Base-by-base conservation (phyloP, 179 eudicot genomes). In the Camellia oleifera region DNA sequence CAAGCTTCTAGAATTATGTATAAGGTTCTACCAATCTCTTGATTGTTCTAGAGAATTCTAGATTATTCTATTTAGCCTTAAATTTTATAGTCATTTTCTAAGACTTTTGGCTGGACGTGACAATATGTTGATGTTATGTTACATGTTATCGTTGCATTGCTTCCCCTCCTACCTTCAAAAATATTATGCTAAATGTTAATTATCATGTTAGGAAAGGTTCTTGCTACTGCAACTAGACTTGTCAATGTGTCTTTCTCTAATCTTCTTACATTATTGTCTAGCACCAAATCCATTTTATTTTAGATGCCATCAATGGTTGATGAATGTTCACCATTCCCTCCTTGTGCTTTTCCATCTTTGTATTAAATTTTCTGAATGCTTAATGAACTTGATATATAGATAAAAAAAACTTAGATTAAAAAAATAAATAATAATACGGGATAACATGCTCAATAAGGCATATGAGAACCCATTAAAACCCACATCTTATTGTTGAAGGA, bases 151-250 rank as follows among this genome's bases (percentile, higher is more conserved):
- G 12, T 65, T 56, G 60, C 15, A 10, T 2, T 56, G 14, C 14
- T 56, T 14, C 13, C 60, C 60, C 14, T 56, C 60, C 60, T 14
- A 56, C 60, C 60, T 56, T 56, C 60, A 10, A 56, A 56, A 56
- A 56, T 56, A 11, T 11, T 9, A 11, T 11, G 14, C 60, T 56
- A 9, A 5, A 52, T 11, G n/a, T 52, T 11, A 0, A 53, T 17
- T 4, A 23, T 52, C 12, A 72, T 74, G 18, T 73, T 26, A 20
- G 63, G 15, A 65, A 74, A 56, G 48, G 77, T 74, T 32, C 63
- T 74, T 32, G 77, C 77, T 13, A 18, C 65, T 13, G 56, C 0
- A 74, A 56, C 18, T 56, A 53, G 14, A 74, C 44, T 57, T n/a
- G 23, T 45, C 42, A 74, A 20, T 2, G 50, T 13, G 77, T n/a